Evolutionary conservation across 352 stramenopile genomes (phyloP), one percentile per base, ranked within the genome.

Genomic region (Bremia lactucae): DNA sequence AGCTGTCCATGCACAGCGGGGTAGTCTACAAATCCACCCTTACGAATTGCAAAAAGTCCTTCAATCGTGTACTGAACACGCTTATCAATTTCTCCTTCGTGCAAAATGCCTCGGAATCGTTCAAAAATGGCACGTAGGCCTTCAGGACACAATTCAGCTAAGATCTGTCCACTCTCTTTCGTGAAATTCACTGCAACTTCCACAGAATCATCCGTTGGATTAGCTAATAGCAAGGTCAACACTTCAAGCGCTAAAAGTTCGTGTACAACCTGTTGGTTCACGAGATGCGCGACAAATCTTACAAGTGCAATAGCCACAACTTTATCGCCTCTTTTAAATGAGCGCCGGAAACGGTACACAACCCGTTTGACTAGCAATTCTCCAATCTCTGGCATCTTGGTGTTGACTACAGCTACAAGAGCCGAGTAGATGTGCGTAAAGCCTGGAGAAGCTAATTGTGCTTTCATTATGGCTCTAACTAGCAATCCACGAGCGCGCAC

Each of bases 61-160:
- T 99, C 95, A 31, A 99, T 98, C 34, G 95, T 97, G 69, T 98
- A 98, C 70, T 99, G 95, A 15, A 98, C 95, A 16, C 95, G 72
- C 55, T 98, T 97, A 57, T 97, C 95, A 40, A 99, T 95, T 47
- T 88, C 60, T 8, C 95, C 95, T 68, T 99, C 95, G 48, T 98
- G 95, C 4, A 99, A 65, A 49, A 99, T 96, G 16, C 83, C 85
- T 28, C 96, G 81, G 60, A 99, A 97, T 0, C 94, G 78, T 51
- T 99, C 96, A 59, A 99, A 97, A 31, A 98, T 95, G 2, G 93
- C 94, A 48, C 93, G 87, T 0, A 98, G 61, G 7, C 95, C 95
- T 43, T 94, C 72, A 0, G 82, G 82, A 55, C 77, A 88, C 6
- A 94, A 56, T 22, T 96, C 84, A 0, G 56, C 51, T 21, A 97